Conservation (phyloP, 306 rosid species). For the Prunus fruticosa region DNA sequence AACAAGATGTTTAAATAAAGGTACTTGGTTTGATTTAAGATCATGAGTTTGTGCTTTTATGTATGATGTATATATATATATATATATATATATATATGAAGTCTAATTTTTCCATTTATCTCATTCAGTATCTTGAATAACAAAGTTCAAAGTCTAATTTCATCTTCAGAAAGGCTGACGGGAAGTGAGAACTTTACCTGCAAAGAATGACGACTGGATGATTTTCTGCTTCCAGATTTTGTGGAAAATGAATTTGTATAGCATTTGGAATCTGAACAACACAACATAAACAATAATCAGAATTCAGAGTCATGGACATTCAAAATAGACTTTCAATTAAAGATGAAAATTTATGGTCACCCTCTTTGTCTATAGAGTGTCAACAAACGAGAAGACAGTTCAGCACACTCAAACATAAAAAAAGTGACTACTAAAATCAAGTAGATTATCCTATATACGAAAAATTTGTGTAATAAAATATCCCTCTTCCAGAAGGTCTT, state of each 20-base stretch:
- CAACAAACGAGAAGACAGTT: not conserved
- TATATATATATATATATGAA: not conserved
- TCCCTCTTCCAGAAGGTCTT: too few species aligned
- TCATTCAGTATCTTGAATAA: not conserved
- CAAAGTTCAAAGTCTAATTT: not conserved
- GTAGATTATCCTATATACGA: not conserved
- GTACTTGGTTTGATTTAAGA: not conserved
- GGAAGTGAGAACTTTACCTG: conserved; percentile 46
- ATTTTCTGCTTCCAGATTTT: conserved; percentile 60
- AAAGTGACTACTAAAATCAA: not conserved
- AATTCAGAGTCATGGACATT: not conserved
- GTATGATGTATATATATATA: not conserved
- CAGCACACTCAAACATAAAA: not conserved
- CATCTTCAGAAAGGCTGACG: not conserved
- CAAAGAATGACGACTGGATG: conserved; percentile 85
- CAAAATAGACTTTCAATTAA: not conserved
- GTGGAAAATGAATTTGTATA: conserved; percentile 60
- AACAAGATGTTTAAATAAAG: not conserved
- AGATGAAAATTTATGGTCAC: not conserved
- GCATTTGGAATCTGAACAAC: conserved; percentile 73
- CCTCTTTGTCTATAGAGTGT: not conserved
- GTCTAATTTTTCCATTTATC: not conserved
- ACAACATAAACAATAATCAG: conserved; percentile 5
- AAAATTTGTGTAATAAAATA: too few species aligned
- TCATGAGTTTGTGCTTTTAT: not conserved